These are phyloP conservation scores for Neurospora sp. DNA, from an alignment of 495 filamentous ascomycete species.

Conservation along the genomic window DNA sequence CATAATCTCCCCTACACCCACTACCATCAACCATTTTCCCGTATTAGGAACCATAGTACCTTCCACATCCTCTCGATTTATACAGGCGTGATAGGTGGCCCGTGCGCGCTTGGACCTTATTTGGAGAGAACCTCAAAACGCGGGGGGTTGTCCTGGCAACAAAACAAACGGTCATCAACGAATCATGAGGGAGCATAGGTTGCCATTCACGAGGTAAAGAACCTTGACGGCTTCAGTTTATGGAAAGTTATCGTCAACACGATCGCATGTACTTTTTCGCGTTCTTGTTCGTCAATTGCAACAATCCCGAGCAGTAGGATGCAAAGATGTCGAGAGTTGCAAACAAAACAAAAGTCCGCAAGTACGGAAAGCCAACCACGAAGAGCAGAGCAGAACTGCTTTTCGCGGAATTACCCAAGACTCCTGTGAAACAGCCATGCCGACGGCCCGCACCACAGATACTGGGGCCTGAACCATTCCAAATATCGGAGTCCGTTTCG, in stretches of 20 bases:
- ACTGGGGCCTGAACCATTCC: neutral
- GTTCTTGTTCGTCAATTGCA: neutral
- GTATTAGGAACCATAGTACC: neutral
- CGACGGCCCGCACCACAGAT: neutral
- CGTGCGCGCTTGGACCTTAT: neutral
- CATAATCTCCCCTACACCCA: neutral
- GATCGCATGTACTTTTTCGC: neutral
- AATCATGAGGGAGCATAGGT: constrained; percentile 2
- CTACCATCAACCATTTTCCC: neutral
- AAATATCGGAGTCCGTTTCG: neutral
- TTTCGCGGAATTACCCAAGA: constrained; percentile 35
- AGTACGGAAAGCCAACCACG: constrained; percentile 33
- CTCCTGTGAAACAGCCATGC: constrained; percentile 17
- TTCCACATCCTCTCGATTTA: neutral
- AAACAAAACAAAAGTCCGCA: constrained; percentile 23
- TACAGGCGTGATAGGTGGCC: neutral
- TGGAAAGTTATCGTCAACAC: neutral
- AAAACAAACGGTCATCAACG: constrained; percentile 2
- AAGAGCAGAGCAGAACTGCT: constrained; percentile 27
- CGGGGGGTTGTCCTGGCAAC: constrained; percentile 10
- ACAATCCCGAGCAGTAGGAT: neutral
- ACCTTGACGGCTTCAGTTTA: neutral
- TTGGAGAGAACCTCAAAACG: neutral
- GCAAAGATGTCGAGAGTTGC: constrained; percentile 16
- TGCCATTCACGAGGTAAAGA: neutral